Evolutionary conservation across 805 yeast genomes (phyloP), one percentile per base, ranked within the genome.

Genomic region (Ogataea haglerorum): DNA sequence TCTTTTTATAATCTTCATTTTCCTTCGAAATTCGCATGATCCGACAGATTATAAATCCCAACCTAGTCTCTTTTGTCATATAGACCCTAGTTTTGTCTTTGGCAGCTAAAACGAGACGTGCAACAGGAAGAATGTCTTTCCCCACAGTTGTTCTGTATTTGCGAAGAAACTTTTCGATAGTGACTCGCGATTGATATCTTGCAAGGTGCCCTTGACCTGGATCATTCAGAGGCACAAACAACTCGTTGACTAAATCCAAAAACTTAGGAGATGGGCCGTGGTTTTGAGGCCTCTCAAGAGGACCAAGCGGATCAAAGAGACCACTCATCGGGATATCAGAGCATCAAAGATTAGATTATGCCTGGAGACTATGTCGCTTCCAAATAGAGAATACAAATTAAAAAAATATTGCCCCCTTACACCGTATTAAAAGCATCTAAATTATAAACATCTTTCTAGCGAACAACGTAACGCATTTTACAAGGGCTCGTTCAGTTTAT

Each of bases 61-160:
- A 58, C 0, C 76, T 70, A 14, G 67, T 65, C 47, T 89, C 95
- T 55, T 78, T 80, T 29, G 86, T 66, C 47, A 76, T 71, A 57
- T 80, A 86, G 30, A 72, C 61, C 30, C 65, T 54, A 18, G 61
- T 62, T 15, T 71, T 64, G 49, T 86, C 95, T 37, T 77, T 68
- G 38, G 78, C 72, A 0, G 95, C 88, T 19, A 83, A 59, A 2
- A 74, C 65, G 34, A 89, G 65, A 23, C 79, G 64, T 12, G 85
- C 67, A 1, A 82, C 82, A 0, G 91, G 90, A 50, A 72, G 80
- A 3, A 89, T 70, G 57, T 89, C 73, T 13, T 69, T 60, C 0
- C 88, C 88, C 0, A 81, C 80, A 2, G 68, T 61, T 12, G 49
- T 51, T 26, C 79, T 60, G 83, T 85, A 82, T 27, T 66, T 56